Conservation (phyloP, 345 rosid genomes). For the Eucalyptus urophylla region DNA sequence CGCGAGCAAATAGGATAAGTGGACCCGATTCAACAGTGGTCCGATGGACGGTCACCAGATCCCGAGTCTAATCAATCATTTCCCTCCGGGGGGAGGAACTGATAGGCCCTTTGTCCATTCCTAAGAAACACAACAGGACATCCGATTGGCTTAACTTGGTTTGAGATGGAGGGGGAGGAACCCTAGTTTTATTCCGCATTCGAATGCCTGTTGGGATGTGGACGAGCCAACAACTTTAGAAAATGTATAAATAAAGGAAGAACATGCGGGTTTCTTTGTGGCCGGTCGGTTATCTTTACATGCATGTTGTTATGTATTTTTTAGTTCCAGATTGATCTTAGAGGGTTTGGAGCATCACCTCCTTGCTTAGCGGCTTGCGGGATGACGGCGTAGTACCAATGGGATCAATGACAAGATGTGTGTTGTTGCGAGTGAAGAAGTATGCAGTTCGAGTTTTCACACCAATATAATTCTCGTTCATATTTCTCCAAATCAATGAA, state of each 20-base stretch:
- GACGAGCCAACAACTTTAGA: neutral
- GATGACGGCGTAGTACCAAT: accelerated
- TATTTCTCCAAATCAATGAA: accelerated
- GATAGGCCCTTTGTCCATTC: neutral
- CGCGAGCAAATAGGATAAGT: neutral
- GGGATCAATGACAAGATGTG: neutral
- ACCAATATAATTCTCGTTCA: accelerated
- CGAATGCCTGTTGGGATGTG: neutral
- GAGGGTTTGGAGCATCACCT: neutral
- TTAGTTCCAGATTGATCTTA: neutral
- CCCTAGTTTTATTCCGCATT: neutral
- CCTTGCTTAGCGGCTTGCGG: accelerated
- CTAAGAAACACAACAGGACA: neutral
- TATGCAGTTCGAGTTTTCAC: neutral
- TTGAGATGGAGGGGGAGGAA: neutral
- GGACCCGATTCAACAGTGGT: neutral
- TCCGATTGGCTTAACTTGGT: neutral
- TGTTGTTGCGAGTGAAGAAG: neutral
- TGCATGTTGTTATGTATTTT: neutral
- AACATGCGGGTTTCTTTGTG: neutral
- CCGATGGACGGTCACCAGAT: neutral
- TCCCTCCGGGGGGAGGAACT: neutral
- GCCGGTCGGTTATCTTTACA: neutral
- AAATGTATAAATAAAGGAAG: neutral
- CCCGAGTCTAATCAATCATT: neutral